Evolutionary conservation across 768 basidiomycete genomes (phyloP), one percentile per base, ranked within the genome.

Genomic region (Serendipita vermifera): DNA sequence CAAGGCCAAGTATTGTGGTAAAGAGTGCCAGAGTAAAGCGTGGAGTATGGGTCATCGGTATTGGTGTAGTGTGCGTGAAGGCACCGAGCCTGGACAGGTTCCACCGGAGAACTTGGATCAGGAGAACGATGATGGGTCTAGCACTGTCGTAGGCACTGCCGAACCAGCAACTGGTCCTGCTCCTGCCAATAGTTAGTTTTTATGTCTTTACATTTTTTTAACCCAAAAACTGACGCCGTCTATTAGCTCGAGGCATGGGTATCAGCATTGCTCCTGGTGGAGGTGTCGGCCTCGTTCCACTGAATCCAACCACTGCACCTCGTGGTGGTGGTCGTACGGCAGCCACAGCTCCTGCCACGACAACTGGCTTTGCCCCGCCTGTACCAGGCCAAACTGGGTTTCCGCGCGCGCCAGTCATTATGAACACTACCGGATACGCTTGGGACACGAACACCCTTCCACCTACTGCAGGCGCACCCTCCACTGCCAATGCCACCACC

Each of bases 1-100:
- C 62, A 96, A 98, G 70, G 96, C 94, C 7, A 99, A 99, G 68
- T 99, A 98, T 67, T 98, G 96, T 64, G 90, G 90, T 24, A 97
- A 97, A 69, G 87, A 92, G 62, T 98, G 93, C 65, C 93, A 96
- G 72, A 90, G 87, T 61, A 87, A 83, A 15, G 94, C 93, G 1
- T 97, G 92, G 93, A 86, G 85, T 60, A 91, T 93, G 63, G 93
- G 94, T 0, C 93, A 97, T 67, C 74, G 93, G 56, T 97, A 93
- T 65, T 93, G 91, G 91, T 93, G 88, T 64, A 83, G 80, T 59
- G 84, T 80, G 9, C 75, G 76, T 55, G 78, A 79, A 24, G 72
- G 69, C 6, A 77, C 77, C 7, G 76, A 79, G 15, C 15, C 41
- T 43, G 41, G 41, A 24, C 41, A 43, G 20, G 11, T 22, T 11